Conservation (phyloP, 192 early-diverging fungal genomes). For the Jimgerdemannia lactiflua region DNA sequence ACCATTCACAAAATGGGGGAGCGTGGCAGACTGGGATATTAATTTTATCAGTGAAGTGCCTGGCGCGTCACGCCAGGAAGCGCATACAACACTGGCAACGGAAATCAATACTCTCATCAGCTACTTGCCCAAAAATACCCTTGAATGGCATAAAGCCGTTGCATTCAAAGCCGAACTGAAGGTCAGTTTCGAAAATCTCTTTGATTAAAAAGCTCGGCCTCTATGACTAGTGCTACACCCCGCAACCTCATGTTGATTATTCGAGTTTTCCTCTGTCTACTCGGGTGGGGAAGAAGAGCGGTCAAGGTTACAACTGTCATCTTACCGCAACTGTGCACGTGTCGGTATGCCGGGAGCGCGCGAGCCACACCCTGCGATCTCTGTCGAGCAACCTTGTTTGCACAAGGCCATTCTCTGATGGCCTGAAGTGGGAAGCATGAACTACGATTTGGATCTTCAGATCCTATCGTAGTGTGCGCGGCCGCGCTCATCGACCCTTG, state of each 20-base stretch:
- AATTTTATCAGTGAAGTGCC: too few relatives aligned
- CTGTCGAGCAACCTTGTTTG: not conserved
- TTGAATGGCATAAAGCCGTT: not conserved
- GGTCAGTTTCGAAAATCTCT: not conserved
- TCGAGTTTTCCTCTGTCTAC: not conserved
- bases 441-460: not conserved
- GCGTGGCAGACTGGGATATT: too few relatives aligned
- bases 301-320: not conserved
- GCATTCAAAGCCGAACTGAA: not conserved
- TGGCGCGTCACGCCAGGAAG: not conserved
- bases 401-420: not conserved
- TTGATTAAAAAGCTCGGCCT: not conserved
- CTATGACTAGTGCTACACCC: not conserved
- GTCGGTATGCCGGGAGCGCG: not conserved
- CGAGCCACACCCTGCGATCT: not conserved
- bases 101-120: not conserved
- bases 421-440: not conserved
- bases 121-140: not conserved
- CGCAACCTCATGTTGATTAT: not conserved
- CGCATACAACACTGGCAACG: not conserved
- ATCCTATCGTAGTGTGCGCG: not conserved
- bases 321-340: not conserved
- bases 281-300: not conserved
- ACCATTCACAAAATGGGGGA: too few relatives aligned
- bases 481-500: not conserved